Evolutionary conservation across 2,329 filamentous ascomycete genomes (phyloP).

Genomic region (Cryphonectria radicalis): DNA sequence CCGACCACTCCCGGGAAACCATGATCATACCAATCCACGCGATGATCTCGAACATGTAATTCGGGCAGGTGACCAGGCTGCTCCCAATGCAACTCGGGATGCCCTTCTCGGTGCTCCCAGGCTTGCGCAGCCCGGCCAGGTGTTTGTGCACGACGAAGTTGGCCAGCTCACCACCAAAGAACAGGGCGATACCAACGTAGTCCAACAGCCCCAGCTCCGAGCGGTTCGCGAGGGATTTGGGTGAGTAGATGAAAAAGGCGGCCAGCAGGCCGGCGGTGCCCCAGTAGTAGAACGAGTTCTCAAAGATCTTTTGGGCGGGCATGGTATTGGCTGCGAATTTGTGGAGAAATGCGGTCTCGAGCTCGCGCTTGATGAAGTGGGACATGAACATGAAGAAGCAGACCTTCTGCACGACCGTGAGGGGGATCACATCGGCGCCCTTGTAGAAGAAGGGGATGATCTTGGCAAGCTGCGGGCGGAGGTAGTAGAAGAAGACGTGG

Average conservation of each 20-base stretch:
- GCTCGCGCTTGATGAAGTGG: constrained; percentile 94
- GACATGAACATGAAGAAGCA: constrained; percentile 73
- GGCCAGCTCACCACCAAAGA: constrained; percentile 74
- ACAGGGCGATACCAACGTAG: constrained; percentile 72
- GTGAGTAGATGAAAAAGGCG: constrained; percentile 84
- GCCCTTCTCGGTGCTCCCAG: constrained; percentile 82
- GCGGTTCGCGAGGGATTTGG: constrained; percentile 68
- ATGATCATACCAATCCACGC: constrained; percentile 85
- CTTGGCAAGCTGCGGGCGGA: constrained; percentile 75
- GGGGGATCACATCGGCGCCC: constrained; percentile 47
- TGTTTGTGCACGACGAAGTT: constrained; percentile 83
- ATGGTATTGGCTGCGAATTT: constrained; percentile 95
- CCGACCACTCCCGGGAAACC: constrained; percentile 77
- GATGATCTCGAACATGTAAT: constrained; percentile 92
- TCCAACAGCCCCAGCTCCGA: constrained; percentile 56
- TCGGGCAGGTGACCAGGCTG: constrained; percentile 87
- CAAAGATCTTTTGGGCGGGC: constrained; percentile 88
- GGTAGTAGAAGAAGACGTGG: constrained; percentile 73
- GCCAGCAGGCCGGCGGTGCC: constrained; percentile 77
- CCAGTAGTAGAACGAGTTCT: constrained; percentile 97
- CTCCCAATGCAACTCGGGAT: constrained; percentile 89
- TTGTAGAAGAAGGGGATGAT: constrained; percentile 49
- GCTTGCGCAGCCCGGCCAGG: constrained; percentile 75
- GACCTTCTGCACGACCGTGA: constrained; percentile 73
- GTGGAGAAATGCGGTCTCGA: constrained; percentile 93